phyloP scores from a whole-genome alignment of 179 eudicot genomes.

The Carnegiea gigantea region DNA sequence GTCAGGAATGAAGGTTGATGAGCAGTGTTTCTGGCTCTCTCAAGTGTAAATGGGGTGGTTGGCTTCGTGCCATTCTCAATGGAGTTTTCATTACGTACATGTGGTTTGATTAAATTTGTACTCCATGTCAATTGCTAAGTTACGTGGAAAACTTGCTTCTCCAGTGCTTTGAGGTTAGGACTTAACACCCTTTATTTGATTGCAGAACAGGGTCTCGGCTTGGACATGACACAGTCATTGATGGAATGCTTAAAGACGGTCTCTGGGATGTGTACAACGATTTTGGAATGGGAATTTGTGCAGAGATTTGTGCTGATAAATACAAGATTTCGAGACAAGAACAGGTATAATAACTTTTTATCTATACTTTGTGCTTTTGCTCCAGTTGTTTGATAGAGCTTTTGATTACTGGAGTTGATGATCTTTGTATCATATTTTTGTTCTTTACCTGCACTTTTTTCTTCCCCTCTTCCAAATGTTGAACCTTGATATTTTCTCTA shows the following conservation, averaged over 20 bases:
- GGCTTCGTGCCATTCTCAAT: not conserved
- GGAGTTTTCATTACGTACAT: not conserved
- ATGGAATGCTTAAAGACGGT: constrained; percentile 97
- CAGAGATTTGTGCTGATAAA: constrained; percentile 82
- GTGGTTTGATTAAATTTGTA: not conserved
- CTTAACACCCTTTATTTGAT: constrained; percentile 7
- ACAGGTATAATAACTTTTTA: constrained; percentile 48
- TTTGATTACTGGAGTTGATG: not conserved
- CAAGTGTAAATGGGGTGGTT: not conserved
- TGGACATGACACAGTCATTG: constrained; percentile 92
- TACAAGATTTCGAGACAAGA: constrained; percentile 74
- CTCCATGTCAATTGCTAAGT: not conserved
- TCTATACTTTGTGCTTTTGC: not conserved
- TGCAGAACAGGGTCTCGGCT: constrained; percentile 90
- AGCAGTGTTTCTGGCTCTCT: not conserved
- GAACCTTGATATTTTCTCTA: not conserved
- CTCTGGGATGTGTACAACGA: constrained; percentile 95
- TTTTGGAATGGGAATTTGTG: constrained; percentile 90
- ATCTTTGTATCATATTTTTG: not conserved
- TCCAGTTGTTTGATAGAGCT: not conserved
- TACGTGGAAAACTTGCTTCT: constrained; percentile 2
- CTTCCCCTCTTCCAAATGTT: not conserved
- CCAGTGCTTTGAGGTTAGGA: not conserved
- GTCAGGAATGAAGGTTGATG: not conserved
- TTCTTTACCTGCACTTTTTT: not conserved